Conservation (phyloP, 106 monocot species). For the Apostasia shenzhenica region DNA sequence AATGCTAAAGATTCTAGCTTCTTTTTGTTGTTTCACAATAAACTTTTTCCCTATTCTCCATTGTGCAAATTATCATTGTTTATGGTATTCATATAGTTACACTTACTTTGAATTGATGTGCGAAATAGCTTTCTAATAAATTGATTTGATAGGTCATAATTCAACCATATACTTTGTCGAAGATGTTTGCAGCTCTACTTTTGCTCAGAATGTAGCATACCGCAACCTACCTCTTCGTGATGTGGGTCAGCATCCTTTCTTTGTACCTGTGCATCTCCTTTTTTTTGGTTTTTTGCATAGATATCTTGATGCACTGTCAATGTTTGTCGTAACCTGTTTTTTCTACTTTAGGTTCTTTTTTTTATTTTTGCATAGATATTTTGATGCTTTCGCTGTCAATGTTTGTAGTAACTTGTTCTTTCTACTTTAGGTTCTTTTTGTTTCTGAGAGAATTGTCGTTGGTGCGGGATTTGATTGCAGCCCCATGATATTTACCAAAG, state of each 20-base stretch:
- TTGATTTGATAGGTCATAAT: conserved; percentile 61
- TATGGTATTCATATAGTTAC: not conserved
- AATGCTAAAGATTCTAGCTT: not conserved
- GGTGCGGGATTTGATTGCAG: conserved; percentile 93
- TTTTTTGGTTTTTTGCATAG: conserved; percentile 1
- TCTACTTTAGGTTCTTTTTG: conserved; percentile 68
- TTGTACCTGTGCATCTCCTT: conserved; percentile 2
- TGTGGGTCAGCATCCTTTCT: conserved; percentile 98
- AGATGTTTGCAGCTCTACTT: conserved; percentile 76
- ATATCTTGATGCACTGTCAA: not conserved
- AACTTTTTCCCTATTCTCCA: not conserved
- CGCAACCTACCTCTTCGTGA: conserved; percentile 96
- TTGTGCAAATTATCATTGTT: not conserved
- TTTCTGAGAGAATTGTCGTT: conserved; percentile 77
- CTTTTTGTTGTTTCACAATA: not conserved
- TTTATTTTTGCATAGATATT: conserved; percentile 7
- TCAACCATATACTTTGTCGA: conserved; percentile 95
- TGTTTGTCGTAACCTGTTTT: not conserved
- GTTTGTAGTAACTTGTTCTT: not conserved
- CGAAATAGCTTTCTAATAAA: conserved; percentile 5
- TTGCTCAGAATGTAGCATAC: conserved; percentile 81
- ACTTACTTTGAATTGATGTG: conserved; percentile 1
- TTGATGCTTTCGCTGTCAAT: not conserved
- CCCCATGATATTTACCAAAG: conserved; percentile 80
- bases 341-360: conserved; percentile 67